Percentiles rank a stretch among this genome's conserved stretches.
phyloP scores from a whole-genome alignment of 371 early-diverging fungal genomes.

The Actinomortierella ambigua region DNA sequence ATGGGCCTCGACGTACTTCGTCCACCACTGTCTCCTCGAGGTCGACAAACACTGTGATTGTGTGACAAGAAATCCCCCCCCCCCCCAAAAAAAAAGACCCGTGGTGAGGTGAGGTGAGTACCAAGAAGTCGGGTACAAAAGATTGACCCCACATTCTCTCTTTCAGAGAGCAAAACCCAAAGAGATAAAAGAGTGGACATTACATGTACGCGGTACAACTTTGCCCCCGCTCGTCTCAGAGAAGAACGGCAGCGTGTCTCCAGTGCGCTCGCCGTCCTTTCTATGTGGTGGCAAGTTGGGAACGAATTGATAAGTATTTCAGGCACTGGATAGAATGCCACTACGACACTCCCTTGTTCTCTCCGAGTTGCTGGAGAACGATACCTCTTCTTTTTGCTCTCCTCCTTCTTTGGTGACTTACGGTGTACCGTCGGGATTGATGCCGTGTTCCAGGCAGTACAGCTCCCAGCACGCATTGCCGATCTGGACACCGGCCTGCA shows the following conservation, averaged over 20 bases:
- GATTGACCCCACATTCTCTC: constrained; percentile 5
- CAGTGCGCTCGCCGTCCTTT: constrained; percentile 71
- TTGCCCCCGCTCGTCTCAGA: constrained; percentile 97
- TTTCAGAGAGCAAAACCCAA: not conserved
- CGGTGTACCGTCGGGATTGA: constrained; percentile 84
- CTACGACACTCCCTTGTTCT: no score
- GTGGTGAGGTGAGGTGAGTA: no score
- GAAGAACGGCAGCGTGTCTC: constrained; percentile 73
- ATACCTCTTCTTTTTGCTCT: constrained; percentile 28
- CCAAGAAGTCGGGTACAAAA: not conserved
- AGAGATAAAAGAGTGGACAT: constrained; percentile 9
- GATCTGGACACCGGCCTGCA: constrained; percentile 95
- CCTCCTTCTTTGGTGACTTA: constrained; percentile 49
- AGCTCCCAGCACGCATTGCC: constrained; percentile 99
- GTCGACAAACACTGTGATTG: constrained; percentile 93
- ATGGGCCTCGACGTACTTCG: constrained; percentile 87
- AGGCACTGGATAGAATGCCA: no score
- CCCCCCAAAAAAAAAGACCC: no score
- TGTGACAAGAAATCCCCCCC: no score
- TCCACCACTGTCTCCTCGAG: constrained; percentile 93
- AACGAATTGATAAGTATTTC: no score
- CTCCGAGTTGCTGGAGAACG: no score
- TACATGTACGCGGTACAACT: constrained; percentile 93
- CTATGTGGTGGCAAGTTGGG: constrained; percentile 39
- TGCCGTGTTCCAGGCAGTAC: constrained; percentile 96